A percentile compares a stretch with the other conserved stretches of the same genome.
Conservation (phyloP, 345 rosid genomes). For the Cardiospermum halicacabum region DNA sequence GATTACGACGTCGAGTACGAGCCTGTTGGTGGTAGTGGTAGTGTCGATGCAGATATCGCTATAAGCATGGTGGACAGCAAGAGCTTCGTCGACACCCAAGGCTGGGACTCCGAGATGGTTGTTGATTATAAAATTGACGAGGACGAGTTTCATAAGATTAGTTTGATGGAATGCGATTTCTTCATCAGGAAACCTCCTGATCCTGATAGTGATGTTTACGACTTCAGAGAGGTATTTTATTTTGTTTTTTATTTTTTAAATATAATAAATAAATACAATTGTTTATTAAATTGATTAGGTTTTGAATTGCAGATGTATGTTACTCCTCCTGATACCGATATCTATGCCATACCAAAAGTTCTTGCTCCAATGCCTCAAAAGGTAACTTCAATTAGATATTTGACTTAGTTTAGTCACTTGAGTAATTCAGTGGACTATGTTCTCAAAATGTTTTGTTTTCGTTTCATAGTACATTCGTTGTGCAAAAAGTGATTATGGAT, state of each 20-base stretch:
- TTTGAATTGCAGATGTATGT: conserved; percentile 75
- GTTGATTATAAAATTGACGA: conserved; percentile 90
- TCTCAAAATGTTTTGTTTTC: background rate
- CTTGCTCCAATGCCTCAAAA: conserved; percentile 90
- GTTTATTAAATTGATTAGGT: background rate
- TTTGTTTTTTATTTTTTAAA: too few relatives aligned
- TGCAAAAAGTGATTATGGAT: conserved; percentile 74
- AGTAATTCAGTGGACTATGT: background rate
- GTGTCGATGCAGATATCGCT: conserved; percentile 38
- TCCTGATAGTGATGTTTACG: conserved; percentile 89
- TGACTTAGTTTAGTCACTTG: background rate
- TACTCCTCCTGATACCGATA: conserved; percentile 90
- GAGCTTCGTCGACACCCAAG: conserved; percentile 66
- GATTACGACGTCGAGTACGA: conserved; percentile 92
- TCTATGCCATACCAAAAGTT: conserved; percentile 82
- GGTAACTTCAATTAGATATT: conserved; percentile 28
- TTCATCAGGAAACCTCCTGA: conserved; percentile 93
- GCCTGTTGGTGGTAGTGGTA: conserved; percentile 35
- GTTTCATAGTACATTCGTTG: conserved; percentile 74
- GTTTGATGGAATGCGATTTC: conserved; percentile 87
- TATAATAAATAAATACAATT: too few relatives aligned
- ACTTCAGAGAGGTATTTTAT: conserved; percentile 67
- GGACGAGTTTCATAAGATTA: conserved; percentile 82
- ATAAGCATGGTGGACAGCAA: conserved; percentile 67
- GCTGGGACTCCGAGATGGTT: conserved; percentile 86